These are phyloP conservation scores for Boeremia exigua DNA, from an alignment of 2,329 filamentous ascomycete species.

Conservation along the genomic window DNA sequence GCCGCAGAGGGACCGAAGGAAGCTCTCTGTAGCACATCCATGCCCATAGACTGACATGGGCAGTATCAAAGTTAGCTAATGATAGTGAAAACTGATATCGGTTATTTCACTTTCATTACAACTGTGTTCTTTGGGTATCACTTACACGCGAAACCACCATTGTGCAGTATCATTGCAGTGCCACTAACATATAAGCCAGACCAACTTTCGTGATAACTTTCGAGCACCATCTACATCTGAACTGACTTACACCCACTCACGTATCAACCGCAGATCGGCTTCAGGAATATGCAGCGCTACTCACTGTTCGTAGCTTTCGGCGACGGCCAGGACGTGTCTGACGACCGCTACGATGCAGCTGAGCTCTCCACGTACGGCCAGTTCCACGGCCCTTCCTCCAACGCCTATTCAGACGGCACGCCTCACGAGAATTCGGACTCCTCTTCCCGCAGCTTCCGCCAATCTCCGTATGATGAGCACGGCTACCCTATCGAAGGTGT, in stretches of 20 bases:
- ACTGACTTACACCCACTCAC: no score
- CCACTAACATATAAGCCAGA: background rate
- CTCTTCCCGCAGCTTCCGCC: background rate
- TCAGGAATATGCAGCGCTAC: background rate
- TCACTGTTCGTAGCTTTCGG: background rate
- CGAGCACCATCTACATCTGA: no score
- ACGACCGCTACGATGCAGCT: background rate
- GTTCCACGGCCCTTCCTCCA: background rate
- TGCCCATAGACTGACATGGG: no score
- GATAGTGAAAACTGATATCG: no score
- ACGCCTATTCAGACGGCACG: background rate
- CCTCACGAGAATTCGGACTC: background rate
- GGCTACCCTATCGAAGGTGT: background rate
- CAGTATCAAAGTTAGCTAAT: no score
- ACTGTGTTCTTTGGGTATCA: background rate
- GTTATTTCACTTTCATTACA: background rate
- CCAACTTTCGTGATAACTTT: background rate
- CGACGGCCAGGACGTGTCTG: background rate
- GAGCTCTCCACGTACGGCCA: background rate
- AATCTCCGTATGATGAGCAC: background rate
- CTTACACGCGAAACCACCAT: background rate
- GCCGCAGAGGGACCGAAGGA: no score
- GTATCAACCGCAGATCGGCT: background rate
- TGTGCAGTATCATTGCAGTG: background rate
- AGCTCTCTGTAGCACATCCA: no score